Conservation (phyloP, 768 basidiomycete genomes). For the Termitomyces sp. region DNA sequence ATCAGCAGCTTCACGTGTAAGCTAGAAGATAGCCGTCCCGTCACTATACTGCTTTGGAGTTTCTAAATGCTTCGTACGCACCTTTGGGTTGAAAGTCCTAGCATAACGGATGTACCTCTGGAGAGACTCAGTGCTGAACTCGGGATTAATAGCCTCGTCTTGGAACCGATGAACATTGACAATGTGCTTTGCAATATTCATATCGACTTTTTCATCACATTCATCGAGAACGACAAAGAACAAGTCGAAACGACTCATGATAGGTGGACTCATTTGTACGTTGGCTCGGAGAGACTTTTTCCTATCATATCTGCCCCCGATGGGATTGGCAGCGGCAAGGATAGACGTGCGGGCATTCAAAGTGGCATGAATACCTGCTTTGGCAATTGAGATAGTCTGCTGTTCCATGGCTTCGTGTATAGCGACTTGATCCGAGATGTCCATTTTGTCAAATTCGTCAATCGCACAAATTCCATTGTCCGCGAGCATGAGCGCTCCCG, state of each 20-base stretch:
- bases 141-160: conserved; percentile 91
- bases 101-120: conserved; percentile 98
- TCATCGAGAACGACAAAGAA: conserved; percentile 99
- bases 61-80: conserved; percentile 41
- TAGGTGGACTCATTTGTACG: conserved; percentile 96
- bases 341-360: conserved; percentile 97
- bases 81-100: conserved; percentile 97
- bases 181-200: conserved; percentile 94
- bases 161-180: conserved; percentile 96
- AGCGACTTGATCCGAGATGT: conserved; percentile 95
- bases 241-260: conserved; percentile 98
- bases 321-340: conserved; percentile 95
- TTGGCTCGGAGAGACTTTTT: conserved; percentile 91
- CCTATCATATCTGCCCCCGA: conserved; percentile 95
- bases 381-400: conserved; percentile 98
- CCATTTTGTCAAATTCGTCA: conserved; percentile 99
- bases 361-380: conserved; percentile 98
- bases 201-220: conserved; percentile 88
- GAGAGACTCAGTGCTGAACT: conserved; percentile 95
- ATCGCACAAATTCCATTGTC: conserved; percentile 99
- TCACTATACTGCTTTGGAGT: neutral
- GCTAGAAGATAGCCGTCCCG: conserved; percentile 40
- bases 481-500: conserved; percentile 97
- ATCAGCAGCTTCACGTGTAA: conserved; percentile 90
- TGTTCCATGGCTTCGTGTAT: conserved; percentile 99